Conservation (phyloP, 495 filamentous ascomycete genomes). For the Alectoria sarmentosa region DNA sequence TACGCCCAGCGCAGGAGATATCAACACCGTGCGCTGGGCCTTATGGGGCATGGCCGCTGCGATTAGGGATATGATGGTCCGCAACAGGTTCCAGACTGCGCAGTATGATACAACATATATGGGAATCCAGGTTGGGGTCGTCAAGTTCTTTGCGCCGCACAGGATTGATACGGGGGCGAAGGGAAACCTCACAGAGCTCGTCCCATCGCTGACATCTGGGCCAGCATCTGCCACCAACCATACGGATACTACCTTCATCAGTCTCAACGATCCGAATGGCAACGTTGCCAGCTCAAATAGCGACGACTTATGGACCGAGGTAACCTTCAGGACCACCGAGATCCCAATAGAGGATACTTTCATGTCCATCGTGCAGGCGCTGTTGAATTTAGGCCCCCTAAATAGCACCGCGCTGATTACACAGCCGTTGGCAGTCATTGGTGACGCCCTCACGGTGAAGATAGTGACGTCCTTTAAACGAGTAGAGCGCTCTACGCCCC, state of each 20-base stretch:
- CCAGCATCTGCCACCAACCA: neutral
- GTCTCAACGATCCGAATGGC: neutral
- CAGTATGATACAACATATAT: neutral
- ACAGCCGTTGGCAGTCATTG: neutral
- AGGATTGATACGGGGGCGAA: neutral
- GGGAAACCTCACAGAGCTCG: neutral
- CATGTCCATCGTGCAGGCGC: neutral
- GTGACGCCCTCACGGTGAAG: neutral
- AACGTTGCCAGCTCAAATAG: no score
- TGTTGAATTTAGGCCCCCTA: neutral
- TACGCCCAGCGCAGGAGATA: neutral
- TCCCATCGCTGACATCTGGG: neutral
- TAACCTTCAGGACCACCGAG: neutral
- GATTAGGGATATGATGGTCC: neutral
- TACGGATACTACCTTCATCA: neutral
- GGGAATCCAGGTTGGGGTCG: neutral
- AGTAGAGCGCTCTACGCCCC: neutral
- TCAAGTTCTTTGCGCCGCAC: neutral
- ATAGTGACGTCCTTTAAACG: neutral
- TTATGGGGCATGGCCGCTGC: neutral
- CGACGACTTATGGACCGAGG: neutral
- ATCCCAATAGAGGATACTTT: neutral
- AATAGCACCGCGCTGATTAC: neutral
- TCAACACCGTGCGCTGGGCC: neutral
- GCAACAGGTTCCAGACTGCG: neutral